phyloP scores from a whole-genome alignment of 768 basidiomycete genomes.

The Mycena polygramma region DNA sequence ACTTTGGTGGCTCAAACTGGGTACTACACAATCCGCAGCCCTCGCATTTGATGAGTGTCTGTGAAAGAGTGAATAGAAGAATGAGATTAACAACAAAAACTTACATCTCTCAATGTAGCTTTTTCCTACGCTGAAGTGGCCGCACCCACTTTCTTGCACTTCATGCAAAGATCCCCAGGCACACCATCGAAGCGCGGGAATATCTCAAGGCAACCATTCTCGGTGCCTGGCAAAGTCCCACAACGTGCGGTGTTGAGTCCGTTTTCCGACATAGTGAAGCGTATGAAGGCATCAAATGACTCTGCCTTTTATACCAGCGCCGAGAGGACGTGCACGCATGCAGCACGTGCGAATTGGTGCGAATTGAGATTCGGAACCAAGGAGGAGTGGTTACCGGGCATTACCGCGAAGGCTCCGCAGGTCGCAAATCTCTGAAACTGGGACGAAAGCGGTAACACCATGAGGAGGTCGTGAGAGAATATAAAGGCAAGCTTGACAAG shows the following conservation, averaged over 20 bases:
- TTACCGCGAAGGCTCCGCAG: too few relatives aligned
- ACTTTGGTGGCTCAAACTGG: neutral
- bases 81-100: neutral
- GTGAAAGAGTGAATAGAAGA: neutral
- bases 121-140: neutral
- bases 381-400: too few relatives aligned
- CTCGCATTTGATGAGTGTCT: neutral
- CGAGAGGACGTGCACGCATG: too few relatives aligned
- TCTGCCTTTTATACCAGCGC: too few relatives aligned
- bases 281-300: too few relatives aligned
- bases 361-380: too few relatives aligned
- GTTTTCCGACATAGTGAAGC: too few relatives aligned
- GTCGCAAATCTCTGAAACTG: too few relatives aligned
- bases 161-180: conserved; percentile 12
- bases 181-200: conserved; percentile 4
- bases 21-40: conserved; percentile 14
- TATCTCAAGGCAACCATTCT: conserved; percentile 11
- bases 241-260: neutral
- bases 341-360: too few relatives aligned
- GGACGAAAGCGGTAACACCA: too few relatives aligned
- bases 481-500: too few relatives aligned
- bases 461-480: too few relatives aligned
- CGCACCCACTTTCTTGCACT: neutral
- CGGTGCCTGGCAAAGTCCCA: neutral
- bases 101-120: neutral